Percentiles rank a stretch among this genome's conserved stretches.
Conservation (phyloP, 2,329 filamentous ascomycete genomes). For the Talaromyces sp. region DNA sequence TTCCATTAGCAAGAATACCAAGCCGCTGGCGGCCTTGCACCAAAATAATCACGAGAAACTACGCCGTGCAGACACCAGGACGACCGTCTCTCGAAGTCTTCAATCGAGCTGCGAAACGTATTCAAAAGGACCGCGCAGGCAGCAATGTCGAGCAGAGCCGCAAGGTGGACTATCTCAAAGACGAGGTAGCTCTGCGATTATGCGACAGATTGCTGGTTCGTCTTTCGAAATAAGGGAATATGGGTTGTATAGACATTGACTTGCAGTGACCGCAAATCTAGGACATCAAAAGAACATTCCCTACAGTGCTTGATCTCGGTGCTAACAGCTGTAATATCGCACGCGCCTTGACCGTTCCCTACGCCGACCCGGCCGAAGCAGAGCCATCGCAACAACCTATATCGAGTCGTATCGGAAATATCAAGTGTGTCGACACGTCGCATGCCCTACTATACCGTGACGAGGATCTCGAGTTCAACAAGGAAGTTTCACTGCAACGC, state of each 20-base stretch:
- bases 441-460: constrained; percentile 74
- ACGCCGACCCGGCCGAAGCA: constrained; percentile 53
- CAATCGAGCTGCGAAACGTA: constrained; percentile 78
- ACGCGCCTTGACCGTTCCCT: constrained; percentile 64
- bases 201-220: constrained; percentile 74
- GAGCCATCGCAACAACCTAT: constrained; percentile 48
- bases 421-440: constrained; percentile 80
- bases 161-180: constrained; percentile 84
- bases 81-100: constrained; percentile 83
- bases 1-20: constrained; percentile 7
- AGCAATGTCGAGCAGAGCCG: constrained; percentile 63
- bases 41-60: constrained; percentile 42
- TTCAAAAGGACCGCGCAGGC: constrained; percentile 85
- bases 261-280: constrained; percentile 28
- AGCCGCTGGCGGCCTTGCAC: constrained; percentile 9
- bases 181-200: constrained; percentile 79
- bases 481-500: constrained; percentile 63
- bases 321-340: constrained; percentile 95
- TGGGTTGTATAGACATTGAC: background rate
- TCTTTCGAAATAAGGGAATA: background rate
- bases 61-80: constrained; percentile 73
- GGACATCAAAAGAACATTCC: constrained; percentile 89
- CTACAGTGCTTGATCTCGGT: constrained; percentile 81
- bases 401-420: constrained; percentile 61
- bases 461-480: constrained; percentile 59